phyloP scores from a whole-genome alignment of 495 filamentous ascomycete genomes.

The Penicillium angulare region DNA sequence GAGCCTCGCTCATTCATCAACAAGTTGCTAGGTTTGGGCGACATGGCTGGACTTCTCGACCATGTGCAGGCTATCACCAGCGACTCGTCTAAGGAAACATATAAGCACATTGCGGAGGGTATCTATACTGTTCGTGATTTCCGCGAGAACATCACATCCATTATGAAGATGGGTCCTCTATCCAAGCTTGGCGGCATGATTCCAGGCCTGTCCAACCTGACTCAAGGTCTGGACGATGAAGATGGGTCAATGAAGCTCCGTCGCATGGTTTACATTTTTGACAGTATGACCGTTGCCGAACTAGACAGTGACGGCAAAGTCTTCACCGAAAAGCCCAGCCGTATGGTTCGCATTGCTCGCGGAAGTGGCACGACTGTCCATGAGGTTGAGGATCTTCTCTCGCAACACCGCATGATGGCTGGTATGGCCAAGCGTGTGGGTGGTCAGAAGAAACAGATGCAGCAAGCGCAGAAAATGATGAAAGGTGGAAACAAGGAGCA shows the following conservation, averaged over 20 bases:
- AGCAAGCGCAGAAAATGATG: constrained; percentile 86
- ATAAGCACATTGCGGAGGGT: constrained; percentile 96
- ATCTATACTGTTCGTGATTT: constrained; percentile 95
- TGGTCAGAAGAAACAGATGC: constrained; percentile 94
- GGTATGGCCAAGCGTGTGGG: constrained; percentile 99
- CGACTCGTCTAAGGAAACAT: constrained; percentile 84
- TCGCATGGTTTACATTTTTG: constrained; percentile 98
- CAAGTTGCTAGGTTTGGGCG: constrained; percentile 95
- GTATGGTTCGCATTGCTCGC: constrained; percentile 88
- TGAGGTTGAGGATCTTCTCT: constrained; percentile 96
- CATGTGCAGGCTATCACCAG: constrained; percentile 96
- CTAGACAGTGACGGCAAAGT: constrained; percentile 92
- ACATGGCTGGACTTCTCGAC: constrained; percentile 92
- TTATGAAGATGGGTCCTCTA: constrained; percentile 99
- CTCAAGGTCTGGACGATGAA: constrained; percentile 94
- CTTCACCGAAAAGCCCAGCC: constrained; percentile 87
- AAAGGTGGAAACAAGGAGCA: constrained; percentile 84
- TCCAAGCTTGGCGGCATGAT: constrained; percentile 99
- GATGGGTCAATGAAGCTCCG: constrained; percentile 89
- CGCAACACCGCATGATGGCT: constrained; percentile 98
- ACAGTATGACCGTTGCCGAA: constrained; percentile 94
- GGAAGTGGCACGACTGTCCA: constrained; percentile 89
- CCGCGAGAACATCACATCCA: constrained; percentile 90
- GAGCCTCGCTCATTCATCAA: constrained; percentile 85
- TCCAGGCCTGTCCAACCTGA: constrained; percentile 87